phyloP scores from a whole-genome alignment of 495 filamentous ascomycete species.

The Lophium mytilinum region DNA sequence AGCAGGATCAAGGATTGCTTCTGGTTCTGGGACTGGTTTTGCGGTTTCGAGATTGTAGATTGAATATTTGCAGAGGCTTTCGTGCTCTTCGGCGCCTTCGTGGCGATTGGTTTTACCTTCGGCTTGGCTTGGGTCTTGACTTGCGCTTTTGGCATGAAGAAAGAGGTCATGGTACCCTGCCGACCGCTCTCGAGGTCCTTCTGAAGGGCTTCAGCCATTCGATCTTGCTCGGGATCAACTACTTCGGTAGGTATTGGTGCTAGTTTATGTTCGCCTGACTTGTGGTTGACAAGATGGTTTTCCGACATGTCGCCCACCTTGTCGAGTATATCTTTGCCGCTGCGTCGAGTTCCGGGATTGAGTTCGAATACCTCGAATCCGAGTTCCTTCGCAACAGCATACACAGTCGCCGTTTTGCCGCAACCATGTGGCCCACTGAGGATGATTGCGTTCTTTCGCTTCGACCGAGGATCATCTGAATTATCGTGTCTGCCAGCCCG shows the following conservation, averaged over 20 bases:
- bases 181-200: slow-evolving; percentile 56
- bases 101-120: slow-evolving; percentile 10
- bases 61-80: slow-evolving; percentile 1
- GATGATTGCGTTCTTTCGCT: slow-evolving; percentile 54
- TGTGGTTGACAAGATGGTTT: slow-evolving; percentile 77
- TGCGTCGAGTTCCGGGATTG: slow-evolving; percentile 71
- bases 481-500: slow-evolving; percentile 33
- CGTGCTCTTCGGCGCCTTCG: slow-evolving; percentile 2
- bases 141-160: slow-evolving; percentile 55
- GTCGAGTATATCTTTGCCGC: slow-evolving; percentile 83
- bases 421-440: slow-evolving; percentile 86
- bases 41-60: slow-evolving; percentile 29
- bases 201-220: slow-evolving; percentile 15
- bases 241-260: slow-evolving; percentile 20
- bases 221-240: slow-evolving; percentile 11
- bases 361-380: slow-evolving; percentile 95
- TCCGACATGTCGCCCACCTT: slow-evolving; percentile 92
- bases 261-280: not conserved
- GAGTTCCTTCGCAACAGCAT: slow-evolving; percentile 91
- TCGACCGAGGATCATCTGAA: slow-evolving; percentile 47
- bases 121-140: slow-evolving; percentile 3
- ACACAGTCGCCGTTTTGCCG: slow-evolving; percentile 88
- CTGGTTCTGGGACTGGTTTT: slow-evolving; percentile 53
- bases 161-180: slow-evolving; percentile 70
- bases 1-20: slow-evolving; percentile 92